Evolutionary conservation across 495 filamentous ascomycete species (phyloP).

Genomic region (Lentithecium fluviatile): DNA sequence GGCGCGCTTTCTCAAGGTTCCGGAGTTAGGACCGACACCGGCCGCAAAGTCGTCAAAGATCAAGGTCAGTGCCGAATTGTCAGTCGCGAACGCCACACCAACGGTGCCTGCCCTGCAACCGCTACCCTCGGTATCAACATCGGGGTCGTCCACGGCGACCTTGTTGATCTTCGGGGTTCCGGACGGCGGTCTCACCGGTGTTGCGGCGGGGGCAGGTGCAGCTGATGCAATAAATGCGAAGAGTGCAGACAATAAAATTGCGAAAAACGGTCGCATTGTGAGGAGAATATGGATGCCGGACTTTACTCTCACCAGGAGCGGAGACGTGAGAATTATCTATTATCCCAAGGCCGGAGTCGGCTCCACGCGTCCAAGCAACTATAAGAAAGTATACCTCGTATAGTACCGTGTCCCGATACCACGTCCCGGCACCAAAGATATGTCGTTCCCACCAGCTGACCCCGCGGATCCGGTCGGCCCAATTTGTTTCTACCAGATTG

Average conservation of each 20-base stretch:
- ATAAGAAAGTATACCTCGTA: too few species aligned
- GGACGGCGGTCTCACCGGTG: slow-evolving; percentile 1
- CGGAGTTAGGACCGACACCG: slow-evolving; percentile 20
- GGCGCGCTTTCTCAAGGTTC: slow-evolving; percentile 7
- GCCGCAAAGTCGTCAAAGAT: slow-evolving; percentile 28
- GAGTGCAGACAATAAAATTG: neutral
- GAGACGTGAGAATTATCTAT: too few species aligned
- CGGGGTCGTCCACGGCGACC: slow-evolving; percentile 9
- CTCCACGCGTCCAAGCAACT: too few species aligned
- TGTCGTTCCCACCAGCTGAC: too few species aligned
- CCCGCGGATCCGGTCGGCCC: too few species aligned
- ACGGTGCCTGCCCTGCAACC: slow-evolving; percentile 28
- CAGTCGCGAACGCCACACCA: slow-evolving; percentile 6
- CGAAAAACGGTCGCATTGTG: too few species aligned
- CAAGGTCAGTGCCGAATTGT: slow-evolving; percentile 23
- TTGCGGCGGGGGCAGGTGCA: neutral
- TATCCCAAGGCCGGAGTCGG: too few species aligned
- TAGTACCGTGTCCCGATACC: too few species aligned
- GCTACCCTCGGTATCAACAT: slow-evolving; percentile 25
- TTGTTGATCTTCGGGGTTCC: slow-evolving; percentile 3
- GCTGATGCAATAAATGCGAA: neutral
- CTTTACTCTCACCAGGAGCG: too few species aligned
- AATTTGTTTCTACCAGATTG: too few species aligned
- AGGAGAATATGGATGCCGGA: too few species aligned
- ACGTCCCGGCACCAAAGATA: too few species aligned